These are phyloP conservation scores for Lactarius tabidus DNA, from an alignment of 768 basidiomycete genomes.

Conservation along the genomic window DNA sequence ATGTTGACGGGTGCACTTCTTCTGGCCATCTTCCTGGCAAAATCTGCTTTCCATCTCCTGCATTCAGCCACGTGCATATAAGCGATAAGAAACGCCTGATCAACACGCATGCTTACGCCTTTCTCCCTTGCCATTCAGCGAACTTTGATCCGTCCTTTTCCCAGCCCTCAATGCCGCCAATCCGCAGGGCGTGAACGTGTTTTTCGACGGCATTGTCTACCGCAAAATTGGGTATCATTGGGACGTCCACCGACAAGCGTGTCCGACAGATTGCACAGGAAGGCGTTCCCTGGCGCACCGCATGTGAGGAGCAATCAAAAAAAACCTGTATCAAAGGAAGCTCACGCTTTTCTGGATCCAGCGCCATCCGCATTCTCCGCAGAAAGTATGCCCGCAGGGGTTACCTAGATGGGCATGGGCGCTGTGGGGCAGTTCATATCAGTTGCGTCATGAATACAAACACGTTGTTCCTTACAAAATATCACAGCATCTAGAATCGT, in stretches of 20 bases:
- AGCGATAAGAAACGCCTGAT: constrained; percentile 1
- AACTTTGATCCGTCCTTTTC: constrained; percentile 42
- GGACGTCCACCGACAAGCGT: constrained; percentile 35
- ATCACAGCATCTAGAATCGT: constrained; percentile 57
- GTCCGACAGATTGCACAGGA: constrained; percentile 62
- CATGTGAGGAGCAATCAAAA: constrained; percentile 8
- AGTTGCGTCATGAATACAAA: constrained; percentile 2
- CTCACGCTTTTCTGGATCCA: constrained; percentile 57
- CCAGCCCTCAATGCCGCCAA: constrained; percentile 51
- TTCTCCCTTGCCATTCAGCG: constrained; percentile 50
- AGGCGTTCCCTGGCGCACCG: constrained; percentile 38
- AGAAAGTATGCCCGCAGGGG: constrained; percentile 72
- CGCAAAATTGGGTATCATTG: constrained; percentile 62
- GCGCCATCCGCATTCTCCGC: constrained; percentile 59
- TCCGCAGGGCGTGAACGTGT: constrained; percentile 48
- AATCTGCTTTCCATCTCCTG: constrained; percentile 21
- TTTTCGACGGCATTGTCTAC: constrained; percentile 58
- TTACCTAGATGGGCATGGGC: constrained; percentile 58
- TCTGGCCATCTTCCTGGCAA: background rate
- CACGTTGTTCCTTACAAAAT: constrained; percentile 46
- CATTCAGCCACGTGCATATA: constrained; percentile 9
- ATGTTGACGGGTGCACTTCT: background rate
- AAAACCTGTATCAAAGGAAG: constrained; percentile 3
- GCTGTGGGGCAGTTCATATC: constrained; percentile 34
- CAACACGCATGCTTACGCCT: constrained; percentile 42